These are phyloP conservation scores for Delphinella strobiligena DNA, from an alignment of 2,329 filamentous ascomycete genomes.

Conservation along the genomic window DNA sequence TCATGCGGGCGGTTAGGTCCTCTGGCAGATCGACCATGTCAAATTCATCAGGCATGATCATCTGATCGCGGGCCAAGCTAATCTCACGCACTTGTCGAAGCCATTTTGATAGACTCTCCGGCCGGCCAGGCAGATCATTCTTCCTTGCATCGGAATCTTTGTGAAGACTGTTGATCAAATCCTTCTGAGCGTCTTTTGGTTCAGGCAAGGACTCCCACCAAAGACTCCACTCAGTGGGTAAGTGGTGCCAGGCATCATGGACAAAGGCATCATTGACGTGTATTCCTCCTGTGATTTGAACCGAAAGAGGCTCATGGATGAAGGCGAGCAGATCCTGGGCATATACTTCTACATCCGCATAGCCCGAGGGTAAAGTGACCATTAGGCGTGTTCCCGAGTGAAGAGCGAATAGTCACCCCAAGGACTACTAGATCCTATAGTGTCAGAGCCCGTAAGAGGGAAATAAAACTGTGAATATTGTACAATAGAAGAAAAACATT, in stretches of 20 bases:
- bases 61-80: conserved; percentile 8
- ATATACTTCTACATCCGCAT: conserved; percentile 4
- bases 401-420: too few species aligned
- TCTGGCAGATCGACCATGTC: conserved; percentile 5
- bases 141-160: background rate
- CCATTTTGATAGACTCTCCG: conserved; percentile 7
- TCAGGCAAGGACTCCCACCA: conserved; percentile 7
- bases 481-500: too few species aligned
- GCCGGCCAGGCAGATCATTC: conserved; percentile 3
- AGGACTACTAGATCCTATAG: too few species aligned
- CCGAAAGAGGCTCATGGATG: conserved; percentile 8
- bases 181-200: conserved; percentile 8
- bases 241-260: conserved; percentile 8
- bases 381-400: too few species aligned
- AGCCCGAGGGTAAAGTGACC: conserved; percentile 6
- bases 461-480: too few species aligned
- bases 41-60: conserved; percentile 1
- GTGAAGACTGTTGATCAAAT: conserved; percentile 9
- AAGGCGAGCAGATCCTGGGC: conserved; percentile 7
- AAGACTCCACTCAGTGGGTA: conserved; percentile 9
- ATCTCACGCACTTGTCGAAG: conserved; percentile 7
- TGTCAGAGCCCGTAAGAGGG: too few species aligned
- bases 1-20: conserved; percentile 6
- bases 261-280: conserved; percentile 11
- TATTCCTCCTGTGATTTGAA: conserved; percentile 10